These are phyloP conservation scores for Capronia epimyces DNA, from an alignment of 2,329 filamentous ascomycete genomes.

Conservation along the genomic window DNA sequence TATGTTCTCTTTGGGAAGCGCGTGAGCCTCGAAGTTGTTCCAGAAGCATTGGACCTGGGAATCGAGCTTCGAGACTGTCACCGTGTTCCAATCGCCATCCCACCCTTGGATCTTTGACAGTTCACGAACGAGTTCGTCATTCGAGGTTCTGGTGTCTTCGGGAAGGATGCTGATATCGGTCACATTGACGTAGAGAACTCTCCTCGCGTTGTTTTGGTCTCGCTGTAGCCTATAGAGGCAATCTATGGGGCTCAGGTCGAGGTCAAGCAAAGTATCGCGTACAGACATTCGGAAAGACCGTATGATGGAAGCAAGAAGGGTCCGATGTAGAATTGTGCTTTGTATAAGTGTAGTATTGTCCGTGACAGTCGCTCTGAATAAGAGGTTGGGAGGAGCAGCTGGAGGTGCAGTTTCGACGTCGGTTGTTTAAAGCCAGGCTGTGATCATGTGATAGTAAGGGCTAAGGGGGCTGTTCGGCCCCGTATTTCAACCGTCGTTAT, in stretches of 20 bases:
- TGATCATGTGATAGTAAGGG: too few relatives aligned
- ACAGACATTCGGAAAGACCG: conserved; percentile 1
- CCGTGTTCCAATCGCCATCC: neutral
- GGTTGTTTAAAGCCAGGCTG: too few relatives aligned
- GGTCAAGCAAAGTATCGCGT: neutral
- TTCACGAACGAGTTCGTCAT: neutral
- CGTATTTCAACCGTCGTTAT: too few relatives aligned
- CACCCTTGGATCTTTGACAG: neutral
- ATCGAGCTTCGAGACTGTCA: conserved; percentile 1
- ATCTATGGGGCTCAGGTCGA: neutral
- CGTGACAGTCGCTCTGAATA: too few relatives aligned
- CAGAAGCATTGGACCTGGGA: neutral
- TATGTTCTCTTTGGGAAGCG: neutral
- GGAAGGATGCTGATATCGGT: neutral
- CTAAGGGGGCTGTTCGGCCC: too few relatives aligned
- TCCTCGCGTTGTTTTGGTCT: neutral
- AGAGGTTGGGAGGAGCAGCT: too few relatives aligned
- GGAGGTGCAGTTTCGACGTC: too few relatives aligned
- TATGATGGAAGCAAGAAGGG: too few relatives aligned
- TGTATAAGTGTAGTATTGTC: too few relatives aligned
- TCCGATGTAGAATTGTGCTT: too few relatives aligned
- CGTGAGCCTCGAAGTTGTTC: conserved; percentile 2
- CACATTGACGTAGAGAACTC: conserved; percentile 1
- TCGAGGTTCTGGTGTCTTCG: neutral
- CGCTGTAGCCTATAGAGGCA: neutral